Percentiles rank a stretch among this genome's conserved stretches.
Evolutionary conservation across 78 protist species (phyloP).

Genomic region (Dictyostelium citrinum): DNA sequence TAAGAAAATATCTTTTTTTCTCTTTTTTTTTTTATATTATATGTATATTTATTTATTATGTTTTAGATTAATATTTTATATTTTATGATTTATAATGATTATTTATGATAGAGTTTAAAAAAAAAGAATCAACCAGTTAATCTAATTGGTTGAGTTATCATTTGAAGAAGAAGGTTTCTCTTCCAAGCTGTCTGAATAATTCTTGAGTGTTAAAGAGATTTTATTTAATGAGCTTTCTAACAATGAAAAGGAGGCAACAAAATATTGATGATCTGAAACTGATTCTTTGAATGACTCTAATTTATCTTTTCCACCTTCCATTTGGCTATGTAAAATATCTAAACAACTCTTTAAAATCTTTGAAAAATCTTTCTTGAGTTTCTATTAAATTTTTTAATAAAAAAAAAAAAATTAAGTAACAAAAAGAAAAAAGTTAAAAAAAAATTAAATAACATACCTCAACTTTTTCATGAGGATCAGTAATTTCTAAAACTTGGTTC

Average conservation of each 20-base stretch:
- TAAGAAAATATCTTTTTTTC: no score
- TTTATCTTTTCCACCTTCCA: not conserved
- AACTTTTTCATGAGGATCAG: conserved; percentile 2
- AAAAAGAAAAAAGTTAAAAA: no score
- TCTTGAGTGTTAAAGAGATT: not conserved
- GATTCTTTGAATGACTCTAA: not conserved
- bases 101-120: not conserved
- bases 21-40: not conserved
- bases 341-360: not conserved
- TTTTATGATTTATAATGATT: no score
- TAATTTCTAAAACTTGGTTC: not conserved
- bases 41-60: not conserved
- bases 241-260: not conserved
- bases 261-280: not conserved
- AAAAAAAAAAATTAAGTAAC: not conserved
- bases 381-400: not conserved
- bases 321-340: not conserved
- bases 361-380: not conserved
- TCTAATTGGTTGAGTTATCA: not conserved
- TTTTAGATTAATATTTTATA: not conserved
- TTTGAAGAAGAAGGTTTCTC: not conserved
- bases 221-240: not conserved
- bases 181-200: not conserved
- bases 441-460: not conserved
- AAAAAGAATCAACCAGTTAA: not conserved